Evolutionary conservation across 1,139 yeast genomes (phyloP), one percentile per base, ranked within the genome.

Genomic region (Cylindricascospora bacillispora): DNA sequence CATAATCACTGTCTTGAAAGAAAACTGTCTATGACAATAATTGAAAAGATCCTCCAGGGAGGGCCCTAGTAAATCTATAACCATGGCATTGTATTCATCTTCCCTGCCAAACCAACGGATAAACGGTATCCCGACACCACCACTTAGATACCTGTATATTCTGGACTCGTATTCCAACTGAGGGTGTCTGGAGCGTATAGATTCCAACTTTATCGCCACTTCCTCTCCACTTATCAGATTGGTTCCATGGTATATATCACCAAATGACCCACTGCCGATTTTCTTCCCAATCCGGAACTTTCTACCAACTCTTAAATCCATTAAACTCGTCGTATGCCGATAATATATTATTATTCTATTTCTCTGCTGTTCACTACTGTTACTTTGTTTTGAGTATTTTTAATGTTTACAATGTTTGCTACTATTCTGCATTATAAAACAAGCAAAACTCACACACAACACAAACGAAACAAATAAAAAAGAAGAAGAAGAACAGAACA

Each of bases 101-200:
- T 89, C 98, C 3, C 93, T 79, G 24, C 98, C 98, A 54, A 76
- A 86, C 95, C 95, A 89, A 56, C 97, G 72, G 24, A 86, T 86
- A 59, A 86, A 86, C 5, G 98, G 98, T 36, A 89, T 85, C 24
- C 98, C 98, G 19, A 89, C 92, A 25, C 97, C 97, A 24, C 98
- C 98, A 41, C 94, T 80, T 33, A 89, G 64, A 5, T 94, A 89
- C 54, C 82, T 82, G 62, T 86, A 86, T 19, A 86, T 97, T 45
- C 92, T 75, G 9, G 95, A 94, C 59, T 89, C 98, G 53, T 86
- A 89, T 52, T 86, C 97, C 43, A 89, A 68, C 59, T 89, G 98
- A 2, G 98, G 98, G 53, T 89, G 97, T 51, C 86, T 79, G 3
- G 97, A 95, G 39, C 81, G 67, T 37, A 82, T 74, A 43, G 82